A percentile compares a stretch with the other conserved stretches of the same genome.
phyloP scores from a whole-genome alignment of 2,329 filamentous ascomycete genomes.

The Colletotrichum sp. region DNA sequence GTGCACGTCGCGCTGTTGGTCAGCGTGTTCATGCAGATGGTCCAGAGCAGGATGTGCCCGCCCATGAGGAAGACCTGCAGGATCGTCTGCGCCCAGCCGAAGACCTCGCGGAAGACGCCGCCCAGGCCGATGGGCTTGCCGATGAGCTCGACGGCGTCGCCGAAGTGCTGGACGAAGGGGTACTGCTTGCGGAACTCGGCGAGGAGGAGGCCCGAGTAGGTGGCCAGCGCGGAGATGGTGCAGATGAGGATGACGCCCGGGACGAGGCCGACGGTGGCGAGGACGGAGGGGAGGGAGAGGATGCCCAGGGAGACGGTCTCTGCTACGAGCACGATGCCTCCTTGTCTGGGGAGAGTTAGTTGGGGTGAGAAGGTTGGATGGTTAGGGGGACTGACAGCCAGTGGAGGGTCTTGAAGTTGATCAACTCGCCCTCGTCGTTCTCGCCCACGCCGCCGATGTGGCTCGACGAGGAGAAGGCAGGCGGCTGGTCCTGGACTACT shows the following conservation, averaged over 20 bases:
- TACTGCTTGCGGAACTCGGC: constrained; percentile 76
- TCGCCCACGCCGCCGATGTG: neutral
- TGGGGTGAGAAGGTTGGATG: accelerated
- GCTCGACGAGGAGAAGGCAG: neutral
- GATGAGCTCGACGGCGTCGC: constrained; percentile 68
- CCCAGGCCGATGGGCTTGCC: constrained; percentile 51
- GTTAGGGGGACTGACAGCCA: constrained; percentile 37
- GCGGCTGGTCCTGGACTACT: neutral
- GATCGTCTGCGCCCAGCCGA: constrained; percentile 64
- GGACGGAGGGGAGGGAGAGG: constrained; percentile 79
- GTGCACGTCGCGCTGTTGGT: constrained; percentile 66
- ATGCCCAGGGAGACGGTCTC: constrained; percentile 52
- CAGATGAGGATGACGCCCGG: constrained; percentile 76
- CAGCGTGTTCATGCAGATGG: constrained; percentile 71
- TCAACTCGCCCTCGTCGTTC: constrained; percentile 23
- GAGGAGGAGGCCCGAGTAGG: constrained; percentile 57
- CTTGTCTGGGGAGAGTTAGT: constrained; percentile 40
- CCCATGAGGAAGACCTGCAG: constrained; percentile 73
- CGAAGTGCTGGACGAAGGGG: constrained; percentile 70
- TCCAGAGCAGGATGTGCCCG: constrained; percentile 71
- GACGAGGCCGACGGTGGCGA: constrained; percentile 74
- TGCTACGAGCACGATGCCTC: constrained; percentile 48
- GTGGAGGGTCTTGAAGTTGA: constrained; percentile 40
- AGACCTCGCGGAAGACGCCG: constrained; percentile 59
- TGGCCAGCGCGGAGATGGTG: constrained; percentile 71